A percentile compares a stretch with the other conserved stretches of the same genome.
Conservation (phyloP, 2,329 filamentous ascomycete genomes). For the Ceratocystis albifundus region DNA sequence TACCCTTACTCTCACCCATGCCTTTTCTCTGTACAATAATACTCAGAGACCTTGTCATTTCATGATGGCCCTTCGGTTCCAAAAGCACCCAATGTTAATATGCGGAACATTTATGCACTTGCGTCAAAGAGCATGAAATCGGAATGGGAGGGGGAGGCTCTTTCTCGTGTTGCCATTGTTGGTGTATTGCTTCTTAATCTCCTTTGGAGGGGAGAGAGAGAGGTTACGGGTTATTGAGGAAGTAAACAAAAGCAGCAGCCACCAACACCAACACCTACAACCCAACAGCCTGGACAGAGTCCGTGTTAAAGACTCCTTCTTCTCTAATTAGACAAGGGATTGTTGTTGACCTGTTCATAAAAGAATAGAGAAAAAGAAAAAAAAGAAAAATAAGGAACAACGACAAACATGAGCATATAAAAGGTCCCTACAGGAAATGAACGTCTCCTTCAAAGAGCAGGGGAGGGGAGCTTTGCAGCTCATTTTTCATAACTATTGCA, state of each 20-base stretch:
- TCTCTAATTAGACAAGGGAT: too few relatives aligned
- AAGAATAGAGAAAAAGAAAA: background rate
- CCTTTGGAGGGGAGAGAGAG: too few relatives aligned
- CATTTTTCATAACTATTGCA: too few relatives aligned
- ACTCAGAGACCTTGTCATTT: too few relatives aligned
- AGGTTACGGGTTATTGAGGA: too few relatives aligned
- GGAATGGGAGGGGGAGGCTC: background rate
- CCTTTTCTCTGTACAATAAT: too few relatives aligned
- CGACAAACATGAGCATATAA: background rate
- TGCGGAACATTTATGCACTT: background rate
- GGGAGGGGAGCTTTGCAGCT: background rate
- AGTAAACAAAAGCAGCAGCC: too few relatives aligned
- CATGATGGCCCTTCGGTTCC: background rate
- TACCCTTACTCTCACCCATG: too few relatives aligned
- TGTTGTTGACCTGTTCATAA: background rate
- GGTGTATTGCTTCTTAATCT: too few relatives aligned
- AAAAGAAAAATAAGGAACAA: background rate
- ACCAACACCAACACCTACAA: too few relatives aligned
- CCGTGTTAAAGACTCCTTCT: too few relatives aligned
- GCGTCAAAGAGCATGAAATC: background rate
- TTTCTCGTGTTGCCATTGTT: background rate
- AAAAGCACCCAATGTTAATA: background rate
- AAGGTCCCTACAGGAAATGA: slow-evolving; percentile 11
- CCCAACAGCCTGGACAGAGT: too few relatives aligned
- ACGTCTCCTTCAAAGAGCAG: background rate